phyloP scores from a whole-genome alignment of 768 basidiomycete genomes.

The Tylopilus rubrobrunneus region DNA sequence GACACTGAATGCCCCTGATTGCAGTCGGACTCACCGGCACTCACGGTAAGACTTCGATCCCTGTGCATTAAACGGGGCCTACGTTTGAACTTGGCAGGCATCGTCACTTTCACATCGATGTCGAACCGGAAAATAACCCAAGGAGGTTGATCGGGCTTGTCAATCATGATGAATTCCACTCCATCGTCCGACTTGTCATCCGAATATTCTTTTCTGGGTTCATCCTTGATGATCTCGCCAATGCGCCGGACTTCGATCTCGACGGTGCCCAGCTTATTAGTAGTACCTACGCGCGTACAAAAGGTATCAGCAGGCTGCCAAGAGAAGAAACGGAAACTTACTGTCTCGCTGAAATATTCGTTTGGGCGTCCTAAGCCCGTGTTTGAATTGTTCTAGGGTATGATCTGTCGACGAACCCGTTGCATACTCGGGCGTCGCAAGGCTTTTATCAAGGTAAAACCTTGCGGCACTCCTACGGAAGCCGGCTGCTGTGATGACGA shows the following conservation, averaged over 20 bases:
- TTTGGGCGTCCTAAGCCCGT: conserved; percentile 13
- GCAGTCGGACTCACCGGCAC: not conserved
- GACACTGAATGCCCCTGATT: not conserved
- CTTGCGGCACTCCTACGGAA: conserved; percentile 10
- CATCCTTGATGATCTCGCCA: conserved; percentile 4
- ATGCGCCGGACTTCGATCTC: conserved; percentile 19
- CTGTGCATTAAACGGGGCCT: not conserved
- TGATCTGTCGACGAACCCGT: conserved; percentile 6
- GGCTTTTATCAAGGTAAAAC: conserved; percentile 11
- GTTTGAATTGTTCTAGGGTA: not conserved
- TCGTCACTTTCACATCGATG: not conserved
- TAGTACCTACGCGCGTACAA: not conserved
- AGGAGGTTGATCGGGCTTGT: conserved; percentile 8
- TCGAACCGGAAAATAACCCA: conserved; percentile 16
- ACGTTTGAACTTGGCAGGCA: not conserved
- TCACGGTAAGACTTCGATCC: not conserved
- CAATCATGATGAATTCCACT: conserved; percentile 9
- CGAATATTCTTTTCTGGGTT: not conserved
- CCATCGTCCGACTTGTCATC: not conserved
- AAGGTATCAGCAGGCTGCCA: not conserved
- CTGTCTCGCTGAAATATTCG: not conserved
- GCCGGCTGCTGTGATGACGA: not conserved
- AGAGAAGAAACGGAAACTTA: not conserved
- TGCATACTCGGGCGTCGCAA: not conserved
- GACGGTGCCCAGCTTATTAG: not conserved